A percentile compares a stretch with the other conserved stretches of the same genome.
These are phyloP conservation scores for Plectosphaerella cucumerina DNA, from an alignment of 2,329 filamentous ascomycete species.

Conservation along the genomic window DNA sequence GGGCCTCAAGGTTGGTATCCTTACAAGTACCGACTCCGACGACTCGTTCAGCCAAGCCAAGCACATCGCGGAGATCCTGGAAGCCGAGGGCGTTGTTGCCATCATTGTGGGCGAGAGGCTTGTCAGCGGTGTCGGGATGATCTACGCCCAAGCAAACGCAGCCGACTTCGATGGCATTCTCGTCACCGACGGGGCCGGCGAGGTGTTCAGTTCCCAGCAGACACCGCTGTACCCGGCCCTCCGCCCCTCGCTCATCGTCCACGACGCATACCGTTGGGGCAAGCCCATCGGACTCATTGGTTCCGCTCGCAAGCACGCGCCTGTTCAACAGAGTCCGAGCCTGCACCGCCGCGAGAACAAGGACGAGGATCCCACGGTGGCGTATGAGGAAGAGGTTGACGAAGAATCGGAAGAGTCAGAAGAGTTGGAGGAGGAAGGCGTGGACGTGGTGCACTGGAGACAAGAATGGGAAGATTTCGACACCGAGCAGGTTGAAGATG, in stretches of 20 bases:
- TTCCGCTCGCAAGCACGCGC: conserved; percentile 19
- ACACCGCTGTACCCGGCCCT: conserved; percentile 60
- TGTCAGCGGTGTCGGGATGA: conserved; percentile 49
- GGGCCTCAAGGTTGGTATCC: conserved; percentile 59
- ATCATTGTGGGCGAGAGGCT: conserved; percentile 59
- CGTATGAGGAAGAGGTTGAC: too few relatives aligned
- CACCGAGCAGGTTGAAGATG: too few relatives aligned
- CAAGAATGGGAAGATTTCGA: too few relatives aligned
- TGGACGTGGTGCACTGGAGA: too few relatives aligned
- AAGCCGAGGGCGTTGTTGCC: conserved; percentile 47
- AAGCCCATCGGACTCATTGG: conserved; percentile 65
- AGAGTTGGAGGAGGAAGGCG: too few relatives aligned
- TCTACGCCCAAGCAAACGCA: conserved; percentile 63
- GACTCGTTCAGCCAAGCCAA: conserved; percentile 44
- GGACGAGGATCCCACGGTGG: too few relatives aligned
- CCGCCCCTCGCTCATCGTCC: conserved; percentile 59
- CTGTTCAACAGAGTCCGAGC: conserved; percentile 29
- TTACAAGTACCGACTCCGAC: conserved; percentile 40
- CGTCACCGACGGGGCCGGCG: conserved; percentile 48
- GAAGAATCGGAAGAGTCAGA: too few relatives aligned
- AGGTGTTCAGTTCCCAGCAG: conserved; percentile 42
- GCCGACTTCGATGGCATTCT: conserved; percentile 60
- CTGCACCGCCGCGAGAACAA: background rate
- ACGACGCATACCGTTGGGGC: conserved; percentile 62
- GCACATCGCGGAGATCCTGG: conserved; percentile 44